phyloP scores from a whole-genome alignment of 495 filamentous ascomycete species.

The Hypoxylon subgilvum region DNA sequence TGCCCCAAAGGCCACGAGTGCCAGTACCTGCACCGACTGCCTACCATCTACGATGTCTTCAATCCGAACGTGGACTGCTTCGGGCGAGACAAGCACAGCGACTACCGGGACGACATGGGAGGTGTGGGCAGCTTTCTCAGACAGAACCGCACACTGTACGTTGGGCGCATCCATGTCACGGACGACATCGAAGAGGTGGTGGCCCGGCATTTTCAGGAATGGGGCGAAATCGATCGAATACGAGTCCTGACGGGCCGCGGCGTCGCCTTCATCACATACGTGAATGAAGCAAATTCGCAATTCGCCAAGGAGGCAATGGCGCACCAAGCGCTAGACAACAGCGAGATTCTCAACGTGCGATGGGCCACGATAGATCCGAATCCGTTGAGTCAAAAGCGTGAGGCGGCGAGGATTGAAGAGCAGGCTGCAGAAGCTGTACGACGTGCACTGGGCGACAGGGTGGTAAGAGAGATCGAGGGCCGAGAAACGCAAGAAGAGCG shows the following conservation, averaged over 20 bases:
- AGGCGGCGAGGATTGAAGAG: constrained; percentile 88
- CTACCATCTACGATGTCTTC: constrained; percentile 80
- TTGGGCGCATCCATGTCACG: constrained; percentile 92
- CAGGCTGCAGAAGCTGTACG: constrained; percentile 97
- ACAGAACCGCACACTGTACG: constrained; percentile 89
- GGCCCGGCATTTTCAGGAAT: constrained; percentile 89
- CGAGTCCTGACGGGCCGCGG: constrained; percentile 90
- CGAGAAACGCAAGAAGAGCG: constrained; percentile 81
- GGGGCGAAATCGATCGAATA: constrained; percentile 87
- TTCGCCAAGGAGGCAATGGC: constrained; percentile 95
- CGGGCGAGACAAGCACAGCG: constrained; percentile 82
- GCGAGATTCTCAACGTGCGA: constrained; percentile 90
- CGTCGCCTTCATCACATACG: constrained; percentile 81
- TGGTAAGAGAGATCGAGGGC: constrained; percentile 93
- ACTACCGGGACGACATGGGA: constrained; percentile 96
- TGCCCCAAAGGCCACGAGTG: constrained; percentile 90
- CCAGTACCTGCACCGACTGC: constrained; percentile 90
- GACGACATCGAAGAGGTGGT: constrained; percentile 99
- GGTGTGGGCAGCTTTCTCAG: constrained; percentile 90
- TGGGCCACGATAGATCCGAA: constrained; percentile 99
- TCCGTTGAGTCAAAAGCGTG: constrained; percentile 89
- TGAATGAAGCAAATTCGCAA: constrained; percentile 82
- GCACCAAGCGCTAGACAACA: constrained; percentile 80
- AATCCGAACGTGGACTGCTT: constrained; percentile 93
- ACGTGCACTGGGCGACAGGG: constrained; percentile 86